These are phyloP conservation scores for Trichoderma koningiopsis DNA, from an alignment of 2,329 filamentous ascomycete genomes.

Conservation along the genomic window DNA sequence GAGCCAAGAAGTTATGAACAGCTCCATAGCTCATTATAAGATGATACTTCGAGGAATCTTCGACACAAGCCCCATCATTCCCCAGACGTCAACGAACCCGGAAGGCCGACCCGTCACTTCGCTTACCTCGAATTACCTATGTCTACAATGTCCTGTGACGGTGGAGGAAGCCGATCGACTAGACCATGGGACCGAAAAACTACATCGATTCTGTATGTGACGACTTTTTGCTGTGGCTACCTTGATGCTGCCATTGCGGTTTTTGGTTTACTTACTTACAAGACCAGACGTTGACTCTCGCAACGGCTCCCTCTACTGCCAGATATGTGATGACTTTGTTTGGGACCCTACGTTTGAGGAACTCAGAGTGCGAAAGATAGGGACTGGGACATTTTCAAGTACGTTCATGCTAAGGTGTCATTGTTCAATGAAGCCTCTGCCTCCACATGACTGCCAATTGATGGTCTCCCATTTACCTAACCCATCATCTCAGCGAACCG, in stretches of 20 bases:
- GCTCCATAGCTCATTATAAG: constrained; percentile 71
- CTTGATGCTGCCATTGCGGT: background rate
- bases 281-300: constrained; percentile 72
- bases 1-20: constrained; percentile 65
- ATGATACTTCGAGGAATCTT: constrained; percentile 70
- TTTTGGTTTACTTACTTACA: constrained; percentile 33
- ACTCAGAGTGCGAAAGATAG: constrained; percentile 69
- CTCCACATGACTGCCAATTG: background rate
- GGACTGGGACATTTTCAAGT: constrained; percentile 67
- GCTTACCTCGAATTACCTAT: constrained; percentile 70
- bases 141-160: constrained; percentile 71
- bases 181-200: constrained; percentile 68
- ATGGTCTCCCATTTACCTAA: constrained; percentile 19
- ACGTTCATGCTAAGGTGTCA: constrained; percentile 33
- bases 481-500: constrained; percentile 49
- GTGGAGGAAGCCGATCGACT: constrained; percentile 66
- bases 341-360: constrained; percentile 82
- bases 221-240: background rate
- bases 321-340: constrained; percentile 79
- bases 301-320: constrained; percentile 74
- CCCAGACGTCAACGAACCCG: constrained; percentile 63
- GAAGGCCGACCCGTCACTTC: constrained; percentile 62
- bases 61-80: constrained; percentile 65
- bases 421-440: background rate
- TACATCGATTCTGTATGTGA: constrained; percentile 70